Percentiles rank a stretch among this genome's conserved stretches.
Conservation (phyloP, 2,329 filamentous ascomycete species). For the Hymenoscyphus albidus region DNA sequence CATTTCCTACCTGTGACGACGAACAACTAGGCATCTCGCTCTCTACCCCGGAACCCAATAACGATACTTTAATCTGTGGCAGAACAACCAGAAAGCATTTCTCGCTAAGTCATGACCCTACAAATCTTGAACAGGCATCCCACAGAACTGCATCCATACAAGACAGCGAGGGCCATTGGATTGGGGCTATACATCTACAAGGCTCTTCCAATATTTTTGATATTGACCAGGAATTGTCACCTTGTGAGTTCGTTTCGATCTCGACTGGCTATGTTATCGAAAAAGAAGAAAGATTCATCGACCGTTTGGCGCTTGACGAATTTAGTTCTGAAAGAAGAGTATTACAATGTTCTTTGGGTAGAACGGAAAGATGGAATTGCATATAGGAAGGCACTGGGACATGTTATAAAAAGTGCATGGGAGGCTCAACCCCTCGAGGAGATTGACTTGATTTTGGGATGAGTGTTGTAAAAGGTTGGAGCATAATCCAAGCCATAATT, state of each 20-base stretch:
- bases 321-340: not conserved
- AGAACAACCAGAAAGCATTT: not conserved
- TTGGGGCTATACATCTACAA: not conserved
- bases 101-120: not conserved
- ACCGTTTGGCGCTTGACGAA: not conserved
- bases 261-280: not conserved
- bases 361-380: slow-evolving; percentile 1
- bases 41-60: not conserved
- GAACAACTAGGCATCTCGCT: not conserved
- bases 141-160: not conserved
- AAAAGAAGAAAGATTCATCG: not conserved
- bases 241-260: not conserved
- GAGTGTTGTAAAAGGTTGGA: not conserved
- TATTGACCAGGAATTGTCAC: not conserved
- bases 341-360: slow-evolving; percentile 2
- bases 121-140: not conserved
- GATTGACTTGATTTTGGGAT: slow-evolving; percentile 1
- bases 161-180: not conserved
- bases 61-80: not conserved
- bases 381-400: slow-evolving; percentile 3
- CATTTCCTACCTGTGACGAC: not conserved
- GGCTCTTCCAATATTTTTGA: not conserved
- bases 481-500: too few species aligned
- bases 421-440: not conserved
- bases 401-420: slow-evolving; percentile 1